Evolutionary conservation across 1,139 yeast genomes (phyloP).

Genomic region (Suhomyces guaymorum): DNA sequence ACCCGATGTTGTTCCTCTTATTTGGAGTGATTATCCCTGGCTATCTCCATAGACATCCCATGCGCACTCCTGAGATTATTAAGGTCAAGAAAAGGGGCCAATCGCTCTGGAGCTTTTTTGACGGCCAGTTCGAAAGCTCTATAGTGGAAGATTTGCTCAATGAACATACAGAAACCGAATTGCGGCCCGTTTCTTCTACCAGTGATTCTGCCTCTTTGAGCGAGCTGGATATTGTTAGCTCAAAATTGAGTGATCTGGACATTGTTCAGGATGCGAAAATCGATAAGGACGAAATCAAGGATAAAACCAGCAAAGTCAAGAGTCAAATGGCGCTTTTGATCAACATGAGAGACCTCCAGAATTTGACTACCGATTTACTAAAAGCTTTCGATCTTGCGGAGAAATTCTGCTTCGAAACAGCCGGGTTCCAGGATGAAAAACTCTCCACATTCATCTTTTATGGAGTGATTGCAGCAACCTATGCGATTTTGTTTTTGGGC

Average conservation of each 20-base stretch:
- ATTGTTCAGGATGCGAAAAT: constrained; percentile 9
- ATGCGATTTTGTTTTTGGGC: constrained; percentile 52
- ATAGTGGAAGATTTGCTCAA: constrained; percentile 39
- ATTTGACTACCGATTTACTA: constrained; percentile 58
- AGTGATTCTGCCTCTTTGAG: constrained; percentile 12
- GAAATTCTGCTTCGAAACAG: constrained; percentile 58
- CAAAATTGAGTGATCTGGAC: constrained; percentile 11
- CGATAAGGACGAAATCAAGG: constrained; percentile 20
- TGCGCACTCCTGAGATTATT: constrained; percentile 44
- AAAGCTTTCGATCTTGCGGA: constrained; percentile 55
- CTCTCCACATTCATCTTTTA: constrained; percentile 58
- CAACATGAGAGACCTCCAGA: constrained; percentile 63
- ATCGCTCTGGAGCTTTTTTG: constrained; percentile 51
- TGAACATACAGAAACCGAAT: constrained; percentile 18
- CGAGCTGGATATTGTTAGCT: too few relatives aligned
- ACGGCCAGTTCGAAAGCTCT: constrained; percentile 44
- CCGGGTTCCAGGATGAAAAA: constrained; percentile 72
- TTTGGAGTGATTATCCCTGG: constrained; percentile 70
- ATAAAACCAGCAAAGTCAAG: constrained; percentile 27
- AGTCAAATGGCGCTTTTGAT: constrained; percentile 48
- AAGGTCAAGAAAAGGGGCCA: constrained; percentile 56
- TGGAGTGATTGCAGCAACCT: constrained; percentile 36
- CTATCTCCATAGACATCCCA: constrained; percentile 69
- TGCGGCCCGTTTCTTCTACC: constrained; percentile 14
- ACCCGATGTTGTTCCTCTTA: constrained; percentile 61